A percentile compares a stretch with the other conserved stretches of the same genome.
Evolutionary conservation across 1,139 yeast genomes (phyloP).

Genomic region (Saccharomycopsis hybrid): DNA sequence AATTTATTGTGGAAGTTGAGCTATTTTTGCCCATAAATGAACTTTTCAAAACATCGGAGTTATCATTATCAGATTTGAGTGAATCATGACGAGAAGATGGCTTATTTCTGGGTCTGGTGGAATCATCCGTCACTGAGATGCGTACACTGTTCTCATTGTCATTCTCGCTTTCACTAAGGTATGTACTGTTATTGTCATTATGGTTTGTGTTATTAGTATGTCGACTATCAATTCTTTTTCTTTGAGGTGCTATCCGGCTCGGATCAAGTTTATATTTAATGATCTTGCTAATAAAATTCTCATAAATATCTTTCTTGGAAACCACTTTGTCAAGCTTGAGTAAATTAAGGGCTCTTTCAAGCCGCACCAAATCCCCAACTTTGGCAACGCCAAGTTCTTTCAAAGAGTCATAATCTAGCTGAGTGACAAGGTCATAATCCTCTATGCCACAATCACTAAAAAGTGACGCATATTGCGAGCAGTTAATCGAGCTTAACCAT

Average conservation of each 20-base stretch:
- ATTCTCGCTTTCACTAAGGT: constrained; percentile 5
- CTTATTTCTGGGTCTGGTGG: too few species aligned
- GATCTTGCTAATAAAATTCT: background rate
- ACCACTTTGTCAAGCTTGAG: background rate
- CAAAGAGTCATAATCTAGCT: constrained; percentile 62
- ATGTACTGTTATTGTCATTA: background rate
- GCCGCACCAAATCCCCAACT: constrained; percentile 75
- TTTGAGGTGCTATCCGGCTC: too few species aligned
- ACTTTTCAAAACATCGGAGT: background rate
- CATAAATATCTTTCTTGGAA: background rate
- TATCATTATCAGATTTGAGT: background rate
- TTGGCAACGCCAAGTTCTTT: constrained; percentile 68
- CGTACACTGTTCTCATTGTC: background rate
- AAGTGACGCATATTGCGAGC: constrained; percentile 28
- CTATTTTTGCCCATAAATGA: background rate
- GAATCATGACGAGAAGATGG: too few species aligned
- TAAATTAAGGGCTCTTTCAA: constrained; percentile 46
- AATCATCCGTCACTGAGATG: too few species aligned
- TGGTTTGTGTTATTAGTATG: constrained; percentile 40
- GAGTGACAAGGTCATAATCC: constrained; percentile 48
- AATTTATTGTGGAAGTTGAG: background rate
- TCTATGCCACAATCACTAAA: constrained; percentile 45
- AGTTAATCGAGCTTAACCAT: constrained; percentile 32
- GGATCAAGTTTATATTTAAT: constrained; percentile 6
- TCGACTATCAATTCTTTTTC: background rate